These are phyloP conservation scores for Salpingoeca rosetta DNA, from an alignment of 78 protist species.

Conservation along the genomic window DNA sequence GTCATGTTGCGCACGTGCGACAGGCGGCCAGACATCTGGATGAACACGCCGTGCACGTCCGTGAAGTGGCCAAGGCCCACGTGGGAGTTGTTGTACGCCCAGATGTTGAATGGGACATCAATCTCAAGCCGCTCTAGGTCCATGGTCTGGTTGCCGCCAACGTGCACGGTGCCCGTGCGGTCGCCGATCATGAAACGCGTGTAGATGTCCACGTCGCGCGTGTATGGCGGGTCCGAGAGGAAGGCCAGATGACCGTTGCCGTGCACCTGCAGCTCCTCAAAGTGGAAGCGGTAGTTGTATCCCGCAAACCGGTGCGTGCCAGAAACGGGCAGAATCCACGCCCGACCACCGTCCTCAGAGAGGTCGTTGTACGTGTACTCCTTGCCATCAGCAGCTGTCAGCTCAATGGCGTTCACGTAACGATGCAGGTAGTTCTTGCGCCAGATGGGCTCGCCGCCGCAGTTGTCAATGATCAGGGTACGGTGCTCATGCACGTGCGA, in stretches of 20 bases:
- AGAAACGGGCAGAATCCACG: neutral
- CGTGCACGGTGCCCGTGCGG: neutral
- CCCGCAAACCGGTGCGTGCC: neutral
- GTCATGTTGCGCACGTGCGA: neutral
- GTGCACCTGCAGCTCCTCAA: neutral
- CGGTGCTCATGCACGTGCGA: neutral
- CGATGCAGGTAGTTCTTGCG: neutral
- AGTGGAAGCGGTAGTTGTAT: neutral
- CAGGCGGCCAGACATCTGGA: neutral
- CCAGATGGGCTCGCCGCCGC: neutral
- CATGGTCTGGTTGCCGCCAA: neutral
- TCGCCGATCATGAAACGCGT: neutral
- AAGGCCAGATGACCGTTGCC: neutral
- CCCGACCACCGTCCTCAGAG: neutral
- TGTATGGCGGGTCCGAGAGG: neutral
- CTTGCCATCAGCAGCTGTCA: neutral
- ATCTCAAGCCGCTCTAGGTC: neutral
- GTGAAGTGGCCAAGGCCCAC: neutral
- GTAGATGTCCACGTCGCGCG: neutral
- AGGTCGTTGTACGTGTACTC: neutral
- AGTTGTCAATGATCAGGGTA: neutral
- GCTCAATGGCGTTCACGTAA: neutral
- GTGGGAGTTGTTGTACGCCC: neutral
- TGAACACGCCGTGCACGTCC: neutral
- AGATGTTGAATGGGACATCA: neutral